A percentile compares a stretch with the other conserved stretches of the same genome.
Conservation (phyloP, 768 basidiomycete genomes). For the Boletus tylopilopsis region DNA sequence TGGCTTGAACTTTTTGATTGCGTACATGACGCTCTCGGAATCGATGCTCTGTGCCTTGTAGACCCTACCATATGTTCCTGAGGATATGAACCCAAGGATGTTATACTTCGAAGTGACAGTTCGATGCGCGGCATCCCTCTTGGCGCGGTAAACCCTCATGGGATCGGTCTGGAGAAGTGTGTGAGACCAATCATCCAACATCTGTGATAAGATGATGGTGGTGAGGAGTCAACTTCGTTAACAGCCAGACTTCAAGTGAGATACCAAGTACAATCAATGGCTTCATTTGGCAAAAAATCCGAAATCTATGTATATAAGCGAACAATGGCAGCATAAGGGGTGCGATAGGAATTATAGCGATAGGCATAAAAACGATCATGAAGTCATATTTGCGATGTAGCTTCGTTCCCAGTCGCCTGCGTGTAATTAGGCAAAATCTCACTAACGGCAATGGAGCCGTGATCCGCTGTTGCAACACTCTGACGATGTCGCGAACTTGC, state of each 20-base stretch:
- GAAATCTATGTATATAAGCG: no score
- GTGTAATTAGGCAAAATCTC: conserved; percentile 24
- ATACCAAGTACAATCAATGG: no score
- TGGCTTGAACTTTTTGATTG: conserved; percentile 99
- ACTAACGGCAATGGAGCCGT: conserved; percentile 11
- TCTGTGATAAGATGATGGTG: conserved; percentile 13
- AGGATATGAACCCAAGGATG: conserved; percentile 96
- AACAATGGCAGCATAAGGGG: no score
- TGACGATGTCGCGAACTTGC: conserved; percentile 1
- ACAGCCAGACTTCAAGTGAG: no score
- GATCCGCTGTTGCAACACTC: conserved; percentile 1
- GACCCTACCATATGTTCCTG: conserved; percentile 97
- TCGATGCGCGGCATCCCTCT: conserved; percentile 64
- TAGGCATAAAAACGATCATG: neutral
- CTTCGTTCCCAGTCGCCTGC: conserved; percentile 12
- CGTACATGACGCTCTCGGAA: conserved; percentile 69
- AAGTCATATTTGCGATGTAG: neutral
- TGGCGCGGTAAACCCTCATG: conserved; percentile 82
- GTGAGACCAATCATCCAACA: conserved; percentile 37
- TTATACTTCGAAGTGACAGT: conserved; percentile 79
- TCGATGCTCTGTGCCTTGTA: conserved; percentile 90
- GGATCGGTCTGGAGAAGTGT: conserved; percentile 52
- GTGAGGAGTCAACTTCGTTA: no score
- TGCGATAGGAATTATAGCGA: no score
- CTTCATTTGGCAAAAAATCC: no score